A percentile compares a stretch with the other conserved stretches of the same genome.
Conservation (phyloP, 2,329 filamentous ascomycete genomes). For the Penicillium expansum region DNA sequence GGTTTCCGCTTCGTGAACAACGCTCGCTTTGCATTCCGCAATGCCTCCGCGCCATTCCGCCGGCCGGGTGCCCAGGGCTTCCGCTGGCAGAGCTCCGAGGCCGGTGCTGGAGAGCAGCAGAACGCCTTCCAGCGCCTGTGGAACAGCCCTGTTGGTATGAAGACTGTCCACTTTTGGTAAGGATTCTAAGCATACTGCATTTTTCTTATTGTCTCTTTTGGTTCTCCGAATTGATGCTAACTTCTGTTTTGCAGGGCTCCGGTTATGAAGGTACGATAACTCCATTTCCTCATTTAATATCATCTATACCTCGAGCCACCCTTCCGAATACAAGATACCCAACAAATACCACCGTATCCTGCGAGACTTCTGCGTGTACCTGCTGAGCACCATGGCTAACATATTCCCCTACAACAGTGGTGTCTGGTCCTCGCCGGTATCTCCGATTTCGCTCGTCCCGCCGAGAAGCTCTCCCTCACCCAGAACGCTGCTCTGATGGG, state of each 20-base stretch:
- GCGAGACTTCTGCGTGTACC: too few species aligned
- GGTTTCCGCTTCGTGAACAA: constrained; percentile 58
- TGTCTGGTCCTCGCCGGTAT: constrained; percentile 86
- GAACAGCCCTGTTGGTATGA: constrained; percentile 76
- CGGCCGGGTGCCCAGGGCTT: constrained; percentile 50
- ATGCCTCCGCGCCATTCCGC: constrained; percentile 56
- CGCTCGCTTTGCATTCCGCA: constrained; percentile 50
- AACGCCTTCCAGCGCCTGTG: constrained; percentile 71
- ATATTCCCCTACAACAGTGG: constrained; percentile 59
- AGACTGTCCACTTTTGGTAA: constrained; percentile 98
- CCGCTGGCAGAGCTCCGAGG: constrained; percentile 69
- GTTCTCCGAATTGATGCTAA: constrained; percentile 13
- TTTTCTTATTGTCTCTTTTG: not conserved
- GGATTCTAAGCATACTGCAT: not conserved
- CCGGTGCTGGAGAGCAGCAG: constrained; percentile 46
- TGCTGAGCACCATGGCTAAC: constrained; percentile 1
- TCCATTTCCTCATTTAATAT: constrained; percentile 8
- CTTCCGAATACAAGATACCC: not conserved
- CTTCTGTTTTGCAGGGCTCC: constrained; percentile 64
- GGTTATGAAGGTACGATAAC: constrained; percentile 71
- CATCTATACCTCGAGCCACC: not conserved
- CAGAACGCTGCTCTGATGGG: constrained; percentile 88
- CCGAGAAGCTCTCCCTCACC: constrained; percentile 86
- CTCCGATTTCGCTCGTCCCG: constrained; percentile 86
- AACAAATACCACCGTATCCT: not conserved